Base-by-base conservation (phyloP, 352 stramenopile genomes). In the Halophytophthora polymorphica region DNA sequence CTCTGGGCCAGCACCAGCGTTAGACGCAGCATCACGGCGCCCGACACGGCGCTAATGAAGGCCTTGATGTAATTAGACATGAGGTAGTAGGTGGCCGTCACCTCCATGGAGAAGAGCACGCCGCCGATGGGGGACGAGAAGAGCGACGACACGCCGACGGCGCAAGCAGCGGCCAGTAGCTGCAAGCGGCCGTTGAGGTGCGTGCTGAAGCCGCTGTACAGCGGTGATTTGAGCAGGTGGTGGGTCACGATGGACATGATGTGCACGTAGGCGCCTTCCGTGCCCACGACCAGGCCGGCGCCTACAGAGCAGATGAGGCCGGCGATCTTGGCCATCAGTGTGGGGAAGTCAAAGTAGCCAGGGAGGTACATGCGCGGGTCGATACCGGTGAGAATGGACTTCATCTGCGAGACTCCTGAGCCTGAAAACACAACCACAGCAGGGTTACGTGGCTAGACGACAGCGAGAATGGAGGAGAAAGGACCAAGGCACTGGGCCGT, bases 201-300 rank as follows among this genome's bases (percentile, higher is more conserved):
- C n/a, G 77, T 53, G 50, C 83, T 87, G 50, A 96, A 90, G 17
- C 64, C 64, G 7, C 55, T 40, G 52, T 97, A 98, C 35, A 83
- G 53, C 0, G 67, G 63, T 2, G 78, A 72, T 34, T 80, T 77
- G 53, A 98, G 88, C 34, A 98, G 59, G 38, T 96, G 78, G 56
- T 98, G 86, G 19, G 91, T 93, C 36, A 98, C 73, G 48, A 95
- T 96, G 23, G 84, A 94, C 69, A 94, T 93, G 53, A 98, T 96
- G 74, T 98, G 95, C n/a, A 99, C 95, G 79, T 98, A 99, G 1
- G 97, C 96, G 25, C 97, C 97, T 71, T 99, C 97, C 8, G 97
- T 99, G 49, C 97, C 97, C 2, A 99, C 90, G 19, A 97, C 85
- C 12, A 99, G 80, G 2, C 97, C 97, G 1, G 88, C 88, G 6